Evolutionary conservation across 2,329 filamentous ascomycete species (phyloP), one percentile per base, ranked within the genome.

Genomic region (Trichoderma lentiforme): DNA sequence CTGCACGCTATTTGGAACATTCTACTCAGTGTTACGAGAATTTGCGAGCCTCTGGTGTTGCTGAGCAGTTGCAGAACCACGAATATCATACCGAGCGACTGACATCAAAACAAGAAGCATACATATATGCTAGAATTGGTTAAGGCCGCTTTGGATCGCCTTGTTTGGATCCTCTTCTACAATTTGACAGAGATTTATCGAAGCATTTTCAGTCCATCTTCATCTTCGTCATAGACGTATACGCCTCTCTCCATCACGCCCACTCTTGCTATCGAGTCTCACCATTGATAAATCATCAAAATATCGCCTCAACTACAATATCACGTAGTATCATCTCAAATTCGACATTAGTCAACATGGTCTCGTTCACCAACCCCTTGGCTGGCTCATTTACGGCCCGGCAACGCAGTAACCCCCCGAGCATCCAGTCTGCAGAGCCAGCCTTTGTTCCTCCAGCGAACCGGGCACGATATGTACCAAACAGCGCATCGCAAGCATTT

Each of bases 401-500:
- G n/a, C n/a, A 39, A 8, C 32, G 15, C 9, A 28, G 51, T 15
- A 36, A 56, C 15, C 47, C 32, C 5, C 47, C 60, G 15, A 53
- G 30, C 53, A 24, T 15, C 28, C 28, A 30, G 34, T 61, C 51
- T 2, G 6, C 28, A 9, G 51, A 36, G 18, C 61, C 60, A 15
- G 30, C 34, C 8, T 43, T 43, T 43, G 39, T 43, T 43, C 43
- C 43, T 21, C 18, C 43, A 21, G 18, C 74, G 4, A 71, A 68
- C 53, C 77, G 66, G 58, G 43, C 77, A 21, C 71, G 74, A 3
- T 73, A 74, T 6, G 78, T 78, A 8, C 74, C 74, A n/a, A 80
- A 78, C 71, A 77, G 74, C 11, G 62, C 75, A 3, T 79, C 78
- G 1, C 70, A 79, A 4, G 58, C 73, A 3, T 75, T 76, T 9